A percentile compares a stretch with the other conserved stretches of the same genome.
Evolutionary conservation across 805 yeast genomes (phyloP).

Genomic region (Jamesozyma gamospora): DNA sequence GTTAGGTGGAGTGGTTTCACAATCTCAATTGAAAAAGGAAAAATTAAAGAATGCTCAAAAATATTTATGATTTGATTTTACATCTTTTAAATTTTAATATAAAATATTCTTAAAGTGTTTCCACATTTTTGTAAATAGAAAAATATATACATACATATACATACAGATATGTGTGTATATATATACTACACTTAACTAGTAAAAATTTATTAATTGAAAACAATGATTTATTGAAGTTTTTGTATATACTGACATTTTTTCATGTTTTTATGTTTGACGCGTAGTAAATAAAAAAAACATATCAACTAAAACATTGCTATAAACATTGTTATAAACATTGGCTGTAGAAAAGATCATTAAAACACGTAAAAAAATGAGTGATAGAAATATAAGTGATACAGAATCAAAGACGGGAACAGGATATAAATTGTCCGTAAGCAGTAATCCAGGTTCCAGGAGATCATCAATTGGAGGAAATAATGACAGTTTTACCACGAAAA

Average conservation of each 20-base stretch:
- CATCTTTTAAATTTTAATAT: too few species aligned
- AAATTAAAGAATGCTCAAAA: conserved; percentile 42
- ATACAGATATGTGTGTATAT: too few species aligned
- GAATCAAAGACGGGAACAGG: conserved; percentile 18
- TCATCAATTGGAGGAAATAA: conserved; percentile 21
- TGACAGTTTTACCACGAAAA: conserved; percentile 3
- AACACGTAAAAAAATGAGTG: background rate
- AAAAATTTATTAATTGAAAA: too few species aligned
- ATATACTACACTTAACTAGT: too few species aligned
- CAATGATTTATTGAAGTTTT: too few species aligned
- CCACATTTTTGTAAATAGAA: too few species aligned
- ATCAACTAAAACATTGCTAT: background rate
- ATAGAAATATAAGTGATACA: background rate
- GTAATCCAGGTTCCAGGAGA: conserved; percentile 28
- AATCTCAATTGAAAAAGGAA: conserved; percentile 28
- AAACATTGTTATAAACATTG: background rate
- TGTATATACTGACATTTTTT: too few species aligned
- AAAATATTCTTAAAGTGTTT: too few species aligned
- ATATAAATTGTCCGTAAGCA: conserved; percentile 33
- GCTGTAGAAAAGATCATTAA: background rate
- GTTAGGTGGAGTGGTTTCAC: conserved; percentile 24
- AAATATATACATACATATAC: too few species aligned
- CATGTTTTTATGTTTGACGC: too few species aligned
- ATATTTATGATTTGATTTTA: conserved; percentile 23
- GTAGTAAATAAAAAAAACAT: too few species aligned